phyloP scores from a whole-genome alignment of 148 eudicot genomes.

The Chenopodium suecicum region DNA sequence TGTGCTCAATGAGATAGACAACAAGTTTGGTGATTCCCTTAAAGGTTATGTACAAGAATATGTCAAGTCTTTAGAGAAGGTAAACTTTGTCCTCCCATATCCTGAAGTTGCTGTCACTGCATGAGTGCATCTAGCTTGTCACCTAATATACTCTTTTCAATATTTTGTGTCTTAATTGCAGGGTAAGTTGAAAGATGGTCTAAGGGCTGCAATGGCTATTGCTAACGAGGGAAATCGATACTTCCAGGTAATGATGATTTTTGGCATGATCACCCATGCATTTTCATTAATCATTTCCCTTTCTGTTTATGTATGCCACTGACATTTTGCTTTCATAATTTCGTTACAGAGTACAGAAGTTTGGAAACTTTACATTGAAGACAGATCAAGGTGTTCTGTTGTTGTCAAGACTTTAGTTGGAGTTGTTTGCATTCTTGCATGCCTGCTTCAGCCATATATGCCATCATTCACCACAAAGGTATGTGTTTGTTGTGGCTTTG shows the following conservation, averaged over 20 bases:
- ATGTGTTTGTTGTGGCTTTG: background rate
- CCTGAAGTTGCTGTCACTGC: background rate
- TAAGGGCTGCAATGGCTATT: constrained; percentile 21
- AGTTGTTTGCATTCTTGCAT: constrained; percentile 11
- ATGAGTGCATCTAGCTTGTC: background rate
- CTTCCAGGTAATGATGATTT: background rate
- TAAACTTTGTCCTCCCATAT: background rate
- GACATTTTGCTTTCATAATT: background rate
- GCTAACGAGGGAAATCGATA: constrained; percentile 14
- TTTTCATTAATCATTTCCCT: background rate
- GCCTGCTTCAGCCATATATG: constrained; percentile 19
- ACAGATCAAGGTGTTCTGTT: constrained; percentile 5
- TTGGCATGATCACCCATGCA: background rate
- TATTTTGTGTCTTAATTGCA: background rate
- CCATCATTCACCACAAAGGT: constrained; percentile 20
- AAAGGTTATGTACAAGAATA: background rate
- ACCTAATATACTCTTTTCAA: background rate
- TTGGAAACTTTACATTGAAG: constrained; percentile 8
- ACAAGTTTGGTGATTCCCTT: background rate
- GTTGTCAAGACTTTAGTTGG: constrained; percentile 18
- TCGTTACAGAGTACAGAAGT: background rate
- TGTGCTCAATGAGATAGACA: background rate
- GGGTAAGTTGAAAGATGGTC: constrained; percentile 15
- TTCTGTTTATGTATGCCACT: background rate
- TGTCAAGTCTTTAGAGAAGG: constrained; percentile 23